Evolutionary conservation across 2,329 filamentous ascomycete genomes (phyloP), one percentile per base, ranked within the genome.

Genomic region (Alternaria triticimaculans): DNA sequence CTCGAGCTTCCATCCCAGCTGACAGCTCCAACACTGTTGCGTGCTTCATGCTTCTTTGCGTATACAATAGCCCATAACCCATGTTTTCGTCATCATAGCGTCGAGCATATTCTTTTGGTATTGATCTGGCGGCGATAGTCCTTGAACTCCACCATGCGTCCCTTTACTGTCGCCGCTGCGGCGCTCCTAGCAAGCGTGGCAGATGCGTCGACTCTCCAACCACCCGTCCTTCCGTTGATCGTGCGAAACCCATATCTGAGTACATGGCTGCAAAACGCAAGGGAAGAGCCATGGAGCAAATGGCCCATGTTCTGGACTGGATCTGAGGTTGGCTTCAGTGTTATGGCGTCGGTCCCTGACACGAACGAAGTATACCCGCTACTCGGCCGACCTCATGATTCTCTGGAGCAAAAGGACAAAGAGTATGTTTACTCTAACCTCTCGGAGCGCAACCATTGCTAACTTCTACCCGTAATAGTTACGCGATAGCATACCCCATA

Each of bases 301-400:
- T 97, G 93, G 93, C 93, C 93, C 23, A 95, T 95, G 78, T 94
- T 94, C 78, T 94, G 90, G 85, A 92, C 90, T 7, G 91, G 92
- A 33, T 84, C 89, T 72, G 85, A 90, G 76, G 79, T 91, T 60
- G 89, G 89, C 46, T 86, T 92, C 67, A 86, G 87, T 7, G 80
- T 92, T 54, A 83, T 92, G 63, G 89, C 88, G 43, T 85, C 87
- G 23, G 81, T 90, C 12, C 87, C 89, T 3, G 84, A 86, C 33
- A 84, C 87, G n/a, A 83, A 84, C 55, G 83, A 83, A 26, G 86
- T 89, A 5, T 92, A 88, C 75, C 89, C 89, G 30, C 79, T 92
- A 61, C 81, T 92, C 51, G 89, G 89, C 58, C 84, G 88, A 75
- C 86, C 89, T 10, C 89, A 92, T 48, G 89, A 91, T 74, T 89